Conservation (phyloP, 805 yeast genomes). For the Naumovozyma castellii region DNA sequence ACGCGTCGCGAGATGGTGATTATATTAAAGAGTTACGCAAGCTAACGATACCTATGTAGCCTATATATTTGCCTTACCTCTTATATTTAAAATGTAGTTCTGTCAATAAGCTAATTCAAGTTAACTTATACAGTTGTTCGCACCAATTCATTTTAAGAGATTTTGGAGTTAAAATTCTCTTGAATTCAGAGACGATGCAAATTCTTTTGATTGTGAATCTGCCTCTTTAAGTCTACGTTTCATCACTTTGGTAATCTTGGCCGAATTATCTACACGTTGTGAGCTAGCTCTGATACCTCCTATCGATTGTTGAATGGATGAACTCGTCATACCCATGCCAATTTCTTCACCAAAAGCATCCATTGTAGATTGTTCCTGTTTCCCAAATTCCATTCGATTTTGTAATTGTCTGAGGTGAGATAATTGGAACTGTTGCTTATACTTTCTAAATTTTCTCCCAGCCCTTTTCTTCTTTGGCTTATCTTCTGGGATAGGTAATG, state of each 20-base stretch:
- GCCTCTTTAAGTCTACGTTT: conserved; percentile 34
- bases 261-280: conserved; percentile 36
- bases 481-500: conserved; percentile 66
- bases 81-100: too few species aligned
- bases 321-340: conserved; percentile 64
- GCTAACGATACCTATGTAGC: too few species aligned
- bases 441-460: conserved; percentile 70
- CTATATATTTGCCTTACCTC: too few species aligned
- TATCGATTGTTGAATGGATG: conserved; percentile 14
- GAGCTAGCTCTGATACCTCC: conserved; percentile 12
- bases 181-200: conserved; percentile 4
- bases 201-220: conserved; percentile 13
- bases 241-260: conserved; percentile 56
- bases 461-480: conserved; percentile 75
- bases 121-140: too few species aligned
- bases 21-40: too few species aligned
- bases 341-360: conserved; percentile 72
- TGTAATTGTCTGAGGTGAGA: conserved; percentile 77
- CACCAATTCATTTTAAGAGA: too few species aligned
- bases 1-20: too few species aligned
- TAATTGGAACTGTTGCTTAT: conserved; percentile 70
- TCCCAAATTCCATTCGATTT: conserved; percentile 76
- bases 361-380: conserved; percentile 49
- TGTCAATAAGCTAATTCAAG: too few species aligned
- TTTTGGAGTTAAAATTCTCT: too few species aligned